Base-by-base conservation (phyloP, 441 rosid genomes). In the Erysimum cheiri region DNA sequence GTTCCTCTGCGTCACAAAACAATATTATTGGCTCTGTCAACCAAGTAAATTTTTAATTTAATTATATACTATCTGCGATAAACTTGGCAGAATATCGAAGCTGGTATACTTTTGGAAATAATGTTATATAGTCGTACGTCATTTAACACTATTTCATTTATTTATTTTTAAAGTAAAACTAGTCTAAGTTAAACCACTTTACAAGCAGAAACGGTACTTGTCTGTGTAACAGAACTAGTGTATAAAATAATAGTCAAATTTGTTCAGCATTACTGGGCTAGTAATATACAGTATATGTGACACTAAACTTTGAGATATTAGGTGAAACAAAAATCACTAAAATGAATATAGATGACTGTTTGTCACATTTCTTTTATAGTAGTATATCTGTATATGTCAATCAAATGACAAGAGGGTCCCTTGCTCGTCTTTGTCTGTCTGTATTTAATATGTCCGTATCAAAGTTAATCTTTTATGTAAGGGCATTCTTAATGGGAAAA, bases 401-500 rank as follows among this genome's bases (percentile, higher is more conserved):
- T 74, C 70, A 74, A 48, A 62, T 62, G 74, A 69, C 52, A 62
- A 61, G 33, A 24, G 70, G 74, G 74, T 69, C 65, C 74, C 39
- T 74, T 11, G 13, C 57, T 58, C 69, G 78, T 53, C 36, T 61
- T 68, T 62, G 70, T 61, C 70, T 69, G 35, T 74, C 69, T 74
- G 70, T 74, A 68, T 46, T 22, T 61, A 68, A 74, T 61, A 57
- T 48, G 57, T 36, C 17, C 46, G 44, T 54, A 54, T 60, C 14
- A 14, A 66, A 59, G 3, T 37, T 37, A 3, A 63, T 26, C 44
- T 55, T 6, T 35, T 5, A n/a, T n/a, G n/a, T n/a, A n/a, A n/a
- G n/a, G n/a, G n/a, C n/a, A n/a, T n/a, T n/a, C n/a, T n/a, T n/a
- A n/a, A n/a, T n/a, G n/a, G n/a, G n/a, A n/a, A n/a, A n/a, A n/a